phyloP scores from a whole-genome alignment of 352 stramenopile species.

The Phytophthora pistaciae region DNA sequence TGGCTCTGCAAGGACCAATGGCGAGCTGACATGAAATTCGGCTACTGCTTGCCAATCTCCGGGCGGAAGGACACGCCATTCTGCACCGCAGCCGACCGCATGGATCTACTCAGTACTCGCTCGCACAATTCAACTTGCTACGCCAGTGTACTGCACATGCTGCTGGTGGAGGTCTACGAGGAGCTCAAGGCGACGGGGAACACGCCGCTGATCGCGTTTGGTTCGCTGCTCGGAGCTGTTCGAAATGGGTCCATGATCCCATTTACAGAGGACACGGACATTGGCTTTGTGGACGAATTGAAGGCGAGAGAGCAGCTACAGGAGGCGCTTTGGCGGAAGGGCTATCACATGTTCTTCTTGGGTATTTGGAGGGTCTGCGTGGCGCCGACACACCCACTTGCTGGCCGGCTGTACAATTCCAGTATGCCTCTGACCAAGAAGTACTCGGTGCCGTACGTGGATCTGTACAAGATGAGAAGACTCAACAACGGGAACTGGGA shows the following conservation, averaged over 20 bases:
- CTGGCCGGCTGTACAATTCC: constrained; percentile 42
- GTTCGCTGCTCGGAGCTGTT: constrained; percentile 56
- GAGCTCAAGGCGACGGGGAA: constrained; percentile 38
- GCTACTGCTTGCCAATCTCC: constrained; percentile 59
- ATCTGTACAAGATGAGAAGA: constrained; percentile 44
- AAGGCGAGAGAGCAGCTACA: constrained; percentile 17
- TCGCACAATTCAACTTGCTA: constrained; percentile 47
- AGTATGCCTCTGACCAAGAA: constrained; percentile 20
- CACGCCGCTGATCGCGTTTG: constrained; percentile 46
- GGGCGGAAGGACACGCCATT: constrained; percentile 49
- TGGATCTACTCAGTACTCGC: constrained; percentile 41
- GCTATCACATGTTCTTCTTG: constrained; percentile 61
- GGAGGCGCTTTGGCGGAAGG: constrained; percentile 40
- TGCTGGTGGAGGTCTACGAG: constrained; percentile 62
- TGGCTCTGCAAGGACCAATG: constrained; percentile 22
- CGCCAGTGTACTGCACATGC: constrained; percentile 62
- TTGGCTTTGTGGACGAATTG: constrained; percentile 41
- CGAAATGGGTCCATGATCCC: constrained; percentile 59
- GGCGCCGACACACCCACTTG: constrained; percentile 50
- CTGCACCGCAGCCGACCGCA: constrained; percentile 50
- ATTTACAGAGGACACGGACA: constrained; percentile 63
- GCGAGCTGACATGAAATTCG: neutral
- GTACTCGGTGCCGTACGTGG: constrained; percentile 43
- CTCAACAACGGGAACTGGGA: constrained; percentile 15
- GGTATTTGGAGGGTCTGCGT: constrained; percentile 54